Conservation (phyloP, 306 rosid species). For the Astragalus membranaceus region DNA sequence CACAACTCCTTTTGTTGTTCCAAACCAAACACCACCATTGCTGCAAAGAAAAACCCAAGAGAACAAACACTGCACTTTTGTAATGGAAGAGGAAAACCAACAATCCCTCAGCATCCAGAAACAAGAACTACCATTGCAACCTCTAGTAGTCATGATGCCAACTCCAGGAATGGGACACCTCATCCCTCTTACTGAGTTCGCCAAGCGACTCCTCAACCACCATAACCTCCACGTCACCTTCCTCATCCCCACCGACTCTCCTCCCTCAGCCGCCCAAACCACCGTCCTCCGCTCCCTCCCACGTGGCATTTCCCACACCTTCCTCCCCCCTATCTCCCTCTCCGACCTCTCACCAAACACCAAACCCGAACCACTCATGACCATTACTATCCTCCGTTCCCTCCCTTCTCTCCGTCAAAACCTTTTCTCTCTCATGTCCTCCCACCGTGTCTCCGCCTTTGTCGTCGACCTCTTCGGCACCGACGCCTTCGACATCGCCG, state of each 20-base stretch:
- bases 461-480: constrained; percentile 61
- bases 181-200: constrained; percentile 61
- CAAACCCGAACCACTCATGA: constrained; percentile 22
- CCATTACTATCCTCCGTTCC: constrained; percentile 23
- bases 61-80: too few relatives aligned
- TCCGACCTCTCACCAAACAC: neutral
- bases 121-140: neutral
- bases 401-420: constrained; percentile 23
- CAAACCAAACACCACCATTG: too few relatives aligned
- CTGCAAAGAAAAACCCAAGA: neutral
- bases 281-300: constrained; percentile 35
- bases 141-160: constrained; percentile 44
- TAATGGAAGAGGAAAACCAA: neutral
- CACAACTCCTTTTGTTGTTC: too few relatives aligned
- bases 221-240: constrained; percentile 35
- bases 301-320: constrained; percentile 18
- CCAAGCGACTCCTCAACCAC: constrained; percentile 41
- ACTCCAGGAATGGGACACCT: constrained; percentile 85
- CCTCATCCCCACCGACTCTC: constrained; percentile 45
- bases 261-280: constrained; percentile 42
- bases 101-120: neutral
- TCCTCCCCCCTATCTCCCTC: constrained; percentile 14
- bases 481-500: constrained; percentile 47
- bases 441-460: constrained; percentile 18
- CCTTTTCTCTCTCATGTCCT: neutral